Evolutionary conservation across 2,329 filamentous ascomycete species (phyloP).

Genomic region (Lojkania enalia): DNA sequence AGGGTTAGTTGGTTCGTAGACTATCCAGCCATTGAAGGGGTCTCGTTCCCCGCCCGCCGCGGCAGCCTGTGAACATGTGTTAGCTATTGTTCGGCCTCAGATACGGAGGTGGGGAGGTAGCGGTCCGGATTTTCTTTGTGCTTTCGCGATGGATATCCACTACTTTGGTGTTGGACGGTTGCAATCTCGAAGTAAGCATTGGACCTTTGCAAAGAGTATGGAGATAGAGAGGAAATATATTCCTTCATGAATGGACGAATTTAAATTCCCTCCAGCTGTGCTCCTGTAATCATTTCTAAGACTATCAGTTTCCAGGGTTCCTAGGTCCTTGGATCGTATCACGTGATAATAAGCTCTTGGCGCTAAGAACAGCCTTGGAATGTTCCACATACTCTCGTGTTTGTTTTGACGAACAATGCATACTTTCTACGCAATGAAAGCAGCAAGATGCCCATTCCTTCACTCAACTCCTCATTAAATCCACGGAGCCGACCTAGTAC

Average conservation of each 20-base stretch:
- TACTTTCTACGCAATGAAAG: background rate
- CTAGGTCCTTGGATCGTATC: too few relatives aligned
- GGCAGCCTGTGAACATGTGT: constrained; percentile 59
- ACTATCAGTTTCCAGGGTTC: too few relatives aligned
- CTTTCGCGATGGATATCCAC: constrained; percentile 32
- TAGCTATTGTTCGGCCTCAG: background rate
- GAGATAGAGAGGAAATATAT: constrained; percentile 26
- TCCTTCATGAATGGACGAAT: too few relatives aligned
- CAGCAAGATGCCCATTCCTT: constrained; percentile 25
- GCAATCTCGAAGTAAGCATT: constrained; percentile 28
- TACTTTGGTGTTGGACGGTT: constrained; percentile 15
- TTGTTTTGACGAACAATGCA: constrained; percentile 1
- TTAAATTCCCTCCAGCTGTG: too few relatives aligned
- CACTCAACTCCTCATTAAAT: constrained; percentile 24
- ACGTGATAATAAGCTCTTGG: too few relatives aligned
- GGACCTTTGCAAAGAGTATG: constrained; percentile 25
- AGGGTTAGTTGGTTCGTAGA: constrained; percentile 97
- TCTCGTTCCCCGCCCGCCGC: constrained; percentile 73
- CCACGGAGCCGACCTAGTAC: too few relatives aligned
- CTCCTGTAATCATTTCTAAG: too few relatives aligned
- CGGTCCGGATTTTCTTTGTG: constrained; percentile 16
- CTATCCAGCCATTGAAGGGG: constrained; percentile 79
- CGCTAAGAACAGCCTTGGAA: too few relatives aligned
- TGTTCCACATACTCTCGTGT: too few relatives aligned
- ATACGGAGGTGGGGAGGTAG: background rate